A percentile compares a stretch with the other conserved stretches of the same genome.
phyloP scores from a whole-genome alignment of 495 filamentous ascomycete genomes.

The Terfezia claveryi region DNA sequence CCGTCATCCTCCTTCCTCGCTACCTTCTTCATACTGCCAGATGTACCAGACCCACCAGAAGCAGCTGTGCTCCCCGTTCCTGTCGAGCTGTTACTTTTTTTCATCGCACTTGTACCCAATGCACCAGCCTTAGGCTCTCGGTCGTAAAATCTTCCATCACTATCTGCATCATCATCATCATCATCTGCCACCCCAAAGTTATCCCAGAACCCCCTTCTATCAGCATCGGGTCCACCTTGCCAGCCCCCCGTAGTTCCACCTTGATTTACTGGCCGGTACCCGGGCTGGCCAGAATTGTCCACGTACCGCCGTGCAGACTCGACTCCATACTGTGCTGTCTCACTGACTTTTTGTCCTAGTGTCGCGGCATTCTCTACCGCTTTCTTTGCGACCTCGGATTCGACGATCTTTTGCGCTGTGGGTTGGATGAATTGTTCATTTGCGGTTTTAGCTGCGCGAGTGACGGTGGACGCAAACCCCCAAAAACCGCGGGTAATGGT shows the following conservation, averaged over 20 bases:
- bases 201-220: slow-evolving; percentile 85
- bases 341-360: slow-evolving; percentile 41
- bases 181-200: slow-evolving; percentile 36
- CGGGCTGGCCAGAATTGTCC: slow-evolving; percentile 17
- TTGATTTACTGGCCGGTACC: neutral
- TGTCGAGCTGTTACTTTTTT: slow-evolving; percentile 3
- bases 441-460: slow-evolving; percentile 67
- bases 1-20: slow-evolving; percentile 19
- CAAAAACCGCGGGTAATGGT: slow-evolving; percentile 82
- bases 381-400: slow-evolving; percentile 72
- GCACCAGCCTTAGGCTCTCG: slow-evolving; percentile 17
- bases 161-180: slow-evolving; percentile 24
- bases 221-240: slow-evolving; percentile 33
- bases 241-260: slow-evolving; percentile 14
- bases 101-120: slow-evolving; percentile 24
- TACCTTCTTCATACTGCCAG: slow-evolving; percentile 6
- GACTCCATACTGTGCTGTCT: slow-evolving; percentile 53
- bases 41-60: slow-evolving; percentile 1
- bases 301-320: slow-evolving; percentile 60
- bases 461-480: slow-evolving; percentile 72
- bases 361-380: slow-evolving; percentile 47
- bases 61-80: neutral
- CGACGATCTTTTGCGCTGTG: slow-evolving; percentile 63
- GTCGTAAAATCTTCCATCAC: neutral
- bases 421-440: slow-evolving; percentile 81